A percentile compares a stretch with the other conserved stretches of the same genome.
phyloP scores from a whole-genome alignment of 2,329 filamentous ascomycete genomes.

The Elsinoe australis region DNA sequence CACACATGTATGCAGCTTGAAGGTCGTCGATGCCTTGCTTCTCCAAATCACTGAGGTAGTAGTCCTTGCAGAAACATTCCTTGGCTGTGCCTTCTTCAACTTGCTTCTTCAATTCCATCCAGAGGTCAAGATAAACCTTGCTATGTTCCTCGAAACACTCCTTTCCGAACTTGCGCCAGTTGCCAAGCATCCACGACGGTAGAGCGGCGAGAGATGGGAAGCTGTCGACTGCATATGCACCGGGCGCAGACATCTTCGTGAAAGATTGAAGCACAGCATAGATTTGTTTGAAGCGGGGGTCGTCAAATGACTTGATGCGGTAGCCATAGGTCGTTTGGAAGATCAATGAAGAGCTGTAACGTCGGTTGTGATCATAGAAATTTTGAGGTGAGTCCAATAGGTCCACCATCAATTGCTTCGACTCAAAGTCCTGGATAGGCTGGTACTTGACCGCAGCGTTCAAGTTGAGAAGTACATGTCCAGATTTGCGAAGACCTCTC shows the following conservation, averaged over 20 bases:
- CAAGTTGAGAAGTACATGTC: slow-evolving; percentile 26
- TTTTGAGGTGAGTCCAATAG: slow-evolving; percentile 27
- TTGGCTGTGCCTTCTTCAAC: slow-evolving; percentile 27
- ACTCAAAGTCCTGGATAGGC: slow-evolving; percentile 25
- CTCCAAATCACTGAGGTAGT: slow-evolving; percentile 29
- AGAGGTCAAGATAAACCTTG: slow-evolving; percentile 30
- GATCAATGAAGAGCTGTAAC: slow-evolving; percentile 31
- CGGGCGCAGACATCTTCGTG: slow-evolving; percentile 9
- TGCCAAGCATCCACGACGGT: slow-evolving; percentile 28
- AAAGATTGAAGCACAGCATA: slow-evolving; percentile 5
- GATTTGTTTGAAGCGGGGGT: slow-evolving; percentile 12
- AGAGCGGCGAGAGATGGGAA: slow-evolving; percentile 29
- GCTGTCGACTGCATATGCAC: slow-evolving; percentile 18
- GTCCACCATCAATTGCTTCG: slow-evolving; percentile 21
- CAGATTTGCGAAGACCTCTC: slow-evolving; percentile 26
- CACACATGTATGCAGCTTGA: slow-evolving; percentile 29
- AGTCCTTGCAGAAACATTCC: slow-evolving; percentile 32
- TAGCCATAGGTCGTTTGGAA: slow-evolving; percentile 32
- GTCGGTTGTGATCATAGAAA: slow-evolving; percentile 29
- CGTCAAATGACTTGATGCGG: slow-evolving; percentile 23
- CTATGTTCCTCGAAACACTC: slow-evolving; percentile 29
- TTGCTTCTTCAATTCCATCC: slow-evolving; percentile 29
- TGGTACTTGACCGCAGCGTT: slow-evolving; percentile 24
- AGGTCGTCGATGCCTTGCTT: slow-evolving; percentile 31
- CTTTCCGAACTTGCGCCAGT: slow-evolving; percentile 27